Conservation (phyloP, 169 alveolate genomes). For the Babesia bovis region DNA sequence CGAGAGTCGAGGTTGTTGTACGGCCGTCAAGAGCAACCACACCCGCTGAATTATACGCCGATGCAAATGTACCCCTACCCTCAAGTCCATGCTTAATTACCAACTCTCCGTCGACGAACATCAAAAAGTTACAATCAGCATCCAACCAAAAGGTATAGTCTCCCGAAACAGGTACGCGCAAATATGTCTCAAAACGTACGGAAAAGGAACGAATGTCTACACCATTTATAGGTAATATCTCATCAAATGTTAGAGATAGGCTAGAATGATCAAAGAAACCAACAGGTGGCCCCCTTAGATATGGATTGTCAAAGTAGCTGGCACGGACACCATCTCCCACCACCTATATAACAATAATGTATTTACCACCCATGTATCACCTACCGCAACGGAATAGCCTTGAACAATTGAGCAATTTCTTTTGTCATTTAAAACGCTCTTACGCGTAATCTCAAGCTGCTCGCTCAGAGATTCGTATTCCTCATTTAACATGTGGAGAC, state of each 20-base stretch:
- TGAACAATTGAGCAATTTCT: conserved; percentile 59
- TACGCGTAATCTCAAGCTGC: conserved; percentile 32
- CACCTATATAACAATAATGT: neutral
- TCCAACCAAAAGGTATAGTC: conserved; percentile 74
- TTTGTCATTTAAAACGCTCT: conserved; percentile 40
- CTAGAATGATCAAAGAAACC: conserved; percentile 71
- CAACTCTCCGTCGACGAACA: conserved; percentile 83
- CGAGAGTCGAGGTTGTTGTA: conserved; percentile 65
- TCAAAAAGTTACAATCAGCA: conserved; percentile 81
- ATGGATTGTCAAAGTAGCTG: conserved; percentile 76
- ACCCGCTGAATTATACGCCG: conserved; percentile 58
- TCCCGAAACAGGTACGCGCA: conserved; percentile 81
- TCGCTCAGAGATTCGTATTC: conserved; percentile 36
- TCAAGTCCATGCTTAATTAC: conserved; percentile 85
- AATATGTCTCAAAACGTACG: conserved; percentile 86
- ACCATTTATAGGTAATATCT: conserved; percentile 77
- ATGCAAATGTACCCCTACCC: conserved; percentile 60
- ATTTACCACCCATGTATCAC: neutral
- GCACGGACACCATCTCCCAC: conserved; percentile 81
- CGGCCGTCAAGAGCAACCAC: conserved; percentile 77
- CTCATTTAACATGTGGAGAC: conserved; percentile 22
- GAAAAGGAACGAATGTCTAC: conserved; percentile 85
- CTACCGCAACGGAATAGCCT: conserved; percentile 63
- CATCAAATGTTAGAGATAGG: conserved; percentile 72
- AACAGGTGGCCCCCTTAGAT: conserved; percentile 79